phyloP scores from a whole-genome alignment of 352 stramenopile species.

The Phytophthora pinifolia region DNA sequence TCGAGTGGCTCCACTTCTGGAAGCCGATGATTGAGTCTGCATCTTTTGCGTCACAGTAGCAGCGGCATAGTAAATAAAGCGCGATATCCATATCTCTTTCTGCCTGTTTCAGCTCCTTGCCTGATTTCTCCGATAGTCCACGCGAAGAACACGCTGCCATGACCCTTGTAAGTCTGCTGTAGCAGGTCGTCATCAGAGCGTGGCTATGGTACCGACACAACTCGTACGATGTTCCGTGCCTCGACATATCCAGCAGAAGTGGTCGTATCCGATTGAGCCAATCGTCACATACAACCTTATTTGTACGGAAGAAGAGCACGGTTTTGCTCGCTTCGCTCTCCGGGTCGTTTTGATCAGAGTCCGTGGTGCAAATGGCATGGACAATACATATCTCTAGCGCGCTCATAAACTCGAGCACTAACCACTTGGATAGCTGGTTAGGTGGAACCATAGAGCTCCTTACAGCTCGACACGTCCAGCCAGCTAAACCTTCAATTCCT shows the following conservation, averaged over 20 bases:
- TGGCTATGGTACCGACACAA: slow-evolving; percentile 48
- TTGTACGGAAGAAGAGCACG: slow-evolving; percentile 58
- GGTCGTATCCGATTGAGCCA: slow-evolving; percentile 69
- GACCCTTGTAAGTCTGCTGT: slow-evolving; percentile 38
- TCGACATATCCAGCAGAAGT: slow-evolving; percentile 48
- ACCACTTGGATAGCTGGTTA: slow-evolving; percentile 31
- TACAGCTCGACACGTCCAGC: background rate
- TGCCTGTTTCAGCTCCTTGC: slow-evolving; percentile 31
- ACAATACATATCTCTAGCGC: slow-evolving; percentile 51
- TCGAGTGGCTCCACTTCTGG: slow-evolving; percentile 37
- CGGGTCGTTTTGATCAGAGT: slow-evolving; percentile 24
- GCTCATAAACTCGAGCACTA: slow-evolving; percentile 59
- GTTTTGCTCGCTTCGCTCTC: slow-evolving; percentile 55
- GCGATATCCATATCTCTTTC: slow-evolving; percentile 48
- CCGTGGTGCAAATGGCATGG: slow-evolving; percentile 25
- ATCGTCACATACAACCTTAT: slow-evolving; percentile 68
- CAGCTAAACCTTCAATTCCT: slow-evolving; percentile 7
- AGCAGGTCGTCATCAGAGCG: slow-evolving; percentile 35
- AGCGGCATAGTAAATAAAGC: slow-evolving; percentile 45
- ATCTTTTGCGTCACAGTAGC: slow-evolving; percentile 54
- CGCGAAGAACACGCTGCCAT: slow-evolving; percentile 24
- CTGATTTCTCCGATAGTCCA: slow-evolving; percentile 14
- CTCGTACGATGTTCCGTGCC: slow-evolving; percentile 22
- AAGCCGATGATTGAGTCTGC: slow-evolving; percentile 52
- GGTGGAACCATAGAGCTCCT: background rate